Evolutionary conservation across 176 grass and related monocot species (phyloP), one percentile per base, ranked within the genome.

Genomic region (Carex myosuroides): DNA sequence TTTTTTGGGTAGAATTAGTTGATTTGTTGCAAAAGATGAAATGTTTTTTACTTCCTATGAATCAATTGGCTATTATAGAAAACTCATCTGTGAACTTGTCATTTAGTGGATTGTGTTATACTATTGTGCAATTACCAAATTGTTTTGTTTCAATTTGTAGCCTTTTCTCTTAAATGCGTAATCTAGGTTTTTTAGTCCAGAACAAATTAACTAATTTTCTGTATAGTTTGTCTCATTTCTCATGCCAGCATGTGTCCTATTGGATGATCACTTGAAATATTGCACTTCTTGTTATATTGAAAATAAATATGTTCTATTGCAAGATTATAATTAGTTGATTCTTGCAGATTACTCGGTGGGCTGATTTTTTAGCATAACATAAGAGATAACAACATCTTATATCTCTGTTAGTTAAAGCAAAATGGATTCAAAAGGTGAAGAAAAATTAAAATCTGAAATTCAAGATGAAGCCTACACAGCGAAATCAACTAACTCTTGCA

Each of bases 381-480:
- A 44, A 81, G 52, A 8, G 22, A 13, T 30, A 64, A 46, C 26
- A 67, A 17, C 17, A 82, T 48, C 8, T 0, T 30, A 18, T 44
- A 24, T 67, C 39, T 55, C 35, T 53, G 58, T 62, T 88, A 16
- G 56, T 82, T 52, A 60, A 75, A 70, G 70, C 41, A 32, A 73
- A 82, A 99, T 99, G 96, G 88, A 69, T 74, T 82, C 85, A 56
- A 86, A 93, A 42, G 89, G 81, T 24, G 85, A 86, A 56, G 89
- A 86, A 87, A 88, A 83, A 63, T n/a, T 85, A 44, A 89, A 88
- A 79, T 52, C 87, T 66, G 91, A 92, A 37, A 88, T 81, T 88
- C 76, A 92, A 81, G 86, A 68, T 65, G 80, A 57, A 76, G 84
- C 80, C 5, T 32, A 11, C 62, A 54, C 91, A 35, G 76, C 4